Percentiles rank a stretch among this genome's conserved stretches.
Evolutionary conservation across 306 rosid species (phyloP).

Genomic region (Echinosophora koreensis): DNA sequence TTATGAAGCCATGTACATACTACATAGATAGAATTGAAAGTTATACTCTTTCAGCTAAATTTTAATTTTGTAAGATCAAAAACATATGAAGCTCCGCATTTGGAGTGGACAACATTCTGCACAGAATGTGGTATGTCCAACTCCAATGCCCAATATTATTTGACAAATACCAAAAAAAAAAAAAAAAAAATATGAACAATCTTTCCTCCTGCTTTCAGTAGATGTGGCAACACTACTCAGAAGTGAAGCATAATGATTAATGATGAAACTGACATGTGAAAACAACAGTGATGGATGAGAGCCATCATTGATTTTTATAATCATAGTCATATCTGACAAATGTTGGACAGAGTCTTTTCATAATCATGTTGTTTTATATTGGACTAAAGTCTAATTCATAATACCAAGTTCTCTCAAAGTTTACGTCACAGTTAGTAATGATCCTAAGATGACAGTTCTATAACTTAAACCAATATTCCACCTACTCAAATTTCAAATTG

Average conservation of each 20-base stretch:
- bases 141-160: not conserved
- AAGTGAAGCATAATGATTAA: not conserved
- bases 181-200: not conserved
- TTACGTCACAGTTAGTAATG: not conserved
- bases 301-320: constrained; percentile 12
- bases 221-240: not conserved
- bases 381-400: not conserved
- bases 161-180: not conserved
- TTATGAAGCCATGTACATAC: not conserved
- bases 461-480: no score
- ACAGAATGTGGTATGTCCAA: not conserved
- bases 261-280: not conserved
- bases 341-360: not conserved
- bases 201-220: not conserved
- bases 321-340: not conserved
- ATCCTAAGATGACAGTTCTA: no score
- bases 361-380: not conserved
- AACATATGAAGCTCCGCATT: not conserved
- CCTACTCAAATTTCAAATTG: no score
- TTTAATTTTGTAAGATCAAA: not conserved
- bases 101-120: not conserved
- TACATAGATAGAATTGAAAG: not conserved
- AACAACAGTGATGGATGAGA: not conserved
- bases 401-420: not conserved
- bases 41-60: not conserved